Evolutionary conservation across 108 stramenopile species (phyloP), one percentile per base, ranked within the genome.

Genomic region (Stephanodiscus minutulus): DNA sequence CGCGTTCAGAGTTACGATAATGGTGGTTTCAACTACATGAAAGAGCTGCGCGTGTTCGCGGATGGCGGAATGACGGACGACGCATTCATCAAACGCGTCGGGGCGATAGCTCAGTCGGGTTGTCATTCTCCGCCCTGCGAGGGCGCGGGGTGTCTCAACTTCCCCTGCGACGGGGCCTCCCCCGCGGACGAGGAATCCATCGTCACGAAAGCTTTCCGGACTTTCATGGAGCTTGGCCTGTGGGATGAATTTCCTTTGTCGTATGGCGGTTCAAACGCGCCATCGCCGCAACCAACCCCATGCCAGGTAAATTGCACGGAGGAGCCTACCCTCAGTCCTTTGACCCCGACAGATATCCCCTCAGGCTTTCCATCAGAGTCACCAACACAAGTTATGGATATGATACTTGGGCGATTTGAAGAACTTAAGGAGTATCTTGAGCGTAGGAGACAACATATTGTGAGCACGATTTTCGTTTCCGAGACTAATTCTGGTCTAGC

Each of bases 11-110:
- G 55, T 4, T 81, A 84, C 66, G 66, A 73, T 33, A 29, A 20
- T 20, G 57, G 60, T 21, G 83, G 80, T 15, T 82, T 76, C 76
- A 48, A 82, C 46, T 82, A 82, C 59, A 66, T 68, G 17, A 57
- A 43, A 15, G 52, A 77, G 48, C 76, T 82, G 25, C 71, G 67
- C 13, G 59, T 62, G n/a, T 82, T 82, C 55, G 81, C 77, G 1
- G 72, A 77, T 39, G 63, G 63, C n/a, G 81, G 81, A 7, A 70
- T 68, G 64, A 21, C 60, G n/a, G 76, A 65, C 46, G 11, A 44
- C 6, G 33, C 41, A 5, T 82, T 82, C 56, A 82, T 82, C 27
- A 36, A 82, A 25, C 27, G 25, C 9, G 73, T 74, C 11, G 27
- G 33, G 11, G 65, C 48, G 22, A 75, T 80, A 27, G 73, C 75